phyloP scores from a whole-genome alignment of 805 yeast genomes.

The Cyberlindnera americana region DNA sequence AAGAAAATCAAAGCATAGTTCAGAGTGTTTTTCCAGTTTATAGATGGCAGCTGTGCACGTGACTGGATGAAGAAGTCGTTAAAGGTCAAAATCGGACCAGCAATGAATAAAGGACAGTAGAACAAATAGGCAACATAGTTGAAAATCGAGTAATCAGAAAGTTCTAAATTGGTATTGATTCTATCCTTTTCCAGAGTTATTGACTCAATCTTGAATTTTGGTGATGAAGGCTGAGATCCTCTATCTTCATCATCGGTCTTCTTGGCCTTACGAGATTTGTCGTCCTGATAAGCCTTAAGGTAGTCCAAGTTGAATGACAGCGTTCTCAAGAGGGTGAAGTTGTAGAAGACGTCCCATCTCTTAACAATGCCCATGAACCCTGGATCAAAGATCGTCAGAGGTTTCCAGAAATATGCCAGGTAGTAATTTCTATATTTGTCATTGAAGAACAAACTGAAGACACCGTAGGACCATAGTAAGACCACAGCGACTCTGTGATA shows the following conservation, averaged over 20 bases:
- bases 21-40: constrained; percentile 47
- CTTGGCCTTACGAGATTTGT: constrained; percentile 18
- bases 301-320: constrained; percentile 82
- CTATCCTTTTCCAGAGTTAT: constrained; percentile 48
- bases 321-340: constrained; percentile 82
- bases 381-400: constrained; percentile 52
- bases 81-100: constrained; percentile 92
- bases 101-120: constrained; percentile 88
- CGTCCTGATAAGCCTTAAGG: constrained; percentile 37
- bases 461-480: constrained; percentile 73
- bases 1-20: constrained; percentile 65
- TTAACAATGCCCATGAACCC: constrained; percentile 71
- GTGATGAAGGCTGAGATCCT: constrained; percentile 20
- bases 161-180: constrained; percentile 57
- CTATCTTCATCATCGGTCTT: constrained; percentile 25
- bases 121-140: constrained; percentile 74
- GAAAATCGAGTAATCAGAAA: constrained; percentile 54
- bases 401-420: constrained; percentile 39
- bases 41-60: constrained; percentile 64
- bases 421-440: constrained; percentile 57
- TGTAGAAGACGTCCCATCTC: constrained; percentile 96
- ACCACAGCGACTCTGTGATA: constrained; percentile 37
- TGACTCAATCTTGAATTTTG: constrained; percentile 12
- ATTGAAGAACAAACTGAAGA: constrained; percentile 74
- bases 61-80: constrained; percentile 86